phyloP scores from a whole-genome alignment of 129 eudicot genomes.

The Oenanthe sinensis region DNA sequence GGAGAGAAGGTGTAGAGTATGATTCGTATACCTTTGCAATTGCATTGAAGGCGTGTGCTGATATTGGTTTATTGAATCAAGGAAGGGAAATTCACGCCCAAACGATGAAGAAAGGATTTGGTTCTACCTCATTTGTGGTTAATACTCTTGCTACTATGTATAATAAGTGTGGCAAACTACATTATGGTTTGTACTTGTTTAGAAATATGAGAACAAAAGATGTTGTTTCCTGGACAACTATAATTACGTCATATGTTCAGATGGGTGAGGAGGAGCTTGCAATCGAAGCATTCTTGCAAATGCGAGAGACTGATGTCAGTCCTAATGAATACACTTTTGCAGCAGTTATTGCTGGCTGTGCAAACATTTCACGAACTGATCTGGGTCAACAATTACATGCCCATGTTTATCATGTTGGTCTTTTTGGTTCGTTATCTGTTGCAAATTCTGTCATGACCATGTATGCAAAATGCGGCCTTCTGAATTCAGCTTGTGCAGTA shows the following conservation, averaged over 20 bases:
- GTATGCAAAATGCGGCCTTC: slow-evolving; percentile 66
- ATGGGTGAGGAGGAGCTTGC: slow-evolving; percentile 43
- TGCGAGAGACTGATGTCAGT: slow-evolving; percentile 45
- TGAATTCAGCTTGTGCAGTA: slow-evolving; percentile 32
- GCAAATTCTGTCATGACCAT: slow-evolving; percentile 75
- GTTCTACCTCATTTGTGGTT: slow-evolving; percentile 51
- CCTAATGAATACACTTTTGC: slow-evolving; percentile 86
- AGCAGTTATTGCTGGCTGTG: slow-evolving; percentile 64
- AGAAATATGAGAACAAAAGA: slow-evolving; percentile 53
- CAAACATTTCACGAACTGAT: slow-evolving; percentile 30
- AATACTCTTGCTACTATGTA: slow-evolving; percentile 85
- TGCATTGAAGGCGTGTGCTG: slow-evolving; percentile 83
- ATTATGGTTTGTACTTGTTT: slow-evolving; percentile 57
- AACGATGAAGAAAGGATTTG: slow-evolving; percentile 60
- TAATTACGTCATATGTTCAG: slow-evolving; percentile 58
- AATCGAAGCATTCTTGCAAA: slow-evolving; percentile 39
- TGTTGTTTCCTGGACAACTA: slow-evolving; percentile 88
- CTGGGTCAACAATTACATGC: slow-evolving; percentile 75
- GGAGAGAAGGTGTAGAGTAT: slow-evolving; percentile 34
- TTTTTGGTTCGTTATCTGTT: slow-evolving; percentile 46
- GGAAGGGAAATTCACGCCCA: slow-evolving; percentile 84
- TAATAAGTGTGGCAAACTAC: slow-evolving; percentile 66
- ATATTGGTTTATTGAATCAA: slow-evolving; percentile 34
- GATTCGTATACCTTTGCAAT: slow-evolving; percentile 78
- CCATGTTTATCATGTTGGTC: slow-evolving; percentile 41